phyloP scores from a whole-genome alignment of 2,329 filamentous ascomycete species.

The Penicillium griseofulvum region DNA sequence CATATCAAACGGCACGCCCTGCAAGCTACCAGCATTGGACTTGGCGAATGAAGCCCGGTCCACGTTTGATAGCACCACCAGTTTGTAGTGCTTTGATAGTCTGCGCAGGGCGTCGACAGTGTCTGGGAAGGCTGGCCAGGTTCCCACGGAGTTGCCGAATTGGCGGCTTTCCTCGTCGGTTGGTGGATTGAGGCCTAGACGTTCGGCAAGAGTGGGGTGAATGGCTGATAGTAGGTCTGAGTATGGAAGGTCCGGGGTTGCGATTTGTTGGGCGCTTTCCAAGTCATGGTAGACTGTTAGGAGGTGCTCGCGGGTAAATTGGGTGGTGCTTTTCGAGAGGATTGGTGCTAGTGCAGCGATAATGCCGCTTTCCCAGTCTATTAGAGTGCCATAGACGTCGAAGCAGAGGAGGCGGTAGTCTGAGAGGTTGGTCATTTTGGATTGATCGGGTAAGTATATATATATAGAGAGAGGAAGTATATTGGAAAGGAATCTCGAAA shows the following conservation, averaged over 20 bases:
- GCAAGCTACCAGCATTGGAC: slow-evolving; percentile 50
- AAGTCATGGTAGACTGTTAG: slow-evolving; percentile 27
- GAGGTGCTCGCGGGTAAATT: slow-evolving; percentile 32
- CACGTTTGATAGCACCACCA: slow-evolving; percentile 59
- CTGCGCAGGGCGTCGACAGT: slow-evolving; percentile 53
- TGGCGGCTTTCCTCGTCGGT: slow-evolving; percentile 37
- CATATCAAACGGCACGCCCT: slow-evolving; percentile 57
- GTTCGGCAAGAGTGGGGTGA: slow-evolving; percentile 35
- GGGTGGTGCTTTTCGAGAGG: slow-evolving; percentile 38
- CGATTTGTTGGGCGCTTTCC: slow-evolving; percentile 50
- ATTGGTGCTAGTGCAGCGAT: slow-evolving; percentile 50
- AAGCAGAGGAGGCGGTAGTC: slow-evolving; percentile 61
- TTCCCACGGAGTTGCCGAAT: slow-evolving; percentile 51
- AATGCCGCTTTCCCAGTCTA: slow-evolving; percentile 74
- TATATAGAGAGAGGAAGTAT: not conserved
- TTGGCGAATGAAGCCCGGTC: slow-evolving; percentile 52
- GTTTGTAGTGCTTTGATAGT: slow-evolving; percentile 52
- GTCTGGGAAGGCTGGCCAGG: slow-evolving; percentile 58
- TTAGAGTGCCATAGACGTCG: slow-evolving; percentile 76
- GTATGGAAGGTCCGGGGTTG: slow-evolving; percentile 60
- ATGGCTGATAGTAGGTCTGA: slow-evolving; percentile 55
- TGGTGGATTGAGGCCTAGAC: slow-evolving; percentile 25
- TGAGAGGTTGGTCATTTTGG: slow-evolving; percentile 26
- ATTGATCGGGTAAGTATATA: not conserved
- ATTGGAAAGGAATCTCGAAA: no score